Percentiles rank a stretch among this genome's conserved stretches.
phyloP scores from a whole-genome alignment of 257 asterid species.

The Parsonsia alboflavescens region DNA sequence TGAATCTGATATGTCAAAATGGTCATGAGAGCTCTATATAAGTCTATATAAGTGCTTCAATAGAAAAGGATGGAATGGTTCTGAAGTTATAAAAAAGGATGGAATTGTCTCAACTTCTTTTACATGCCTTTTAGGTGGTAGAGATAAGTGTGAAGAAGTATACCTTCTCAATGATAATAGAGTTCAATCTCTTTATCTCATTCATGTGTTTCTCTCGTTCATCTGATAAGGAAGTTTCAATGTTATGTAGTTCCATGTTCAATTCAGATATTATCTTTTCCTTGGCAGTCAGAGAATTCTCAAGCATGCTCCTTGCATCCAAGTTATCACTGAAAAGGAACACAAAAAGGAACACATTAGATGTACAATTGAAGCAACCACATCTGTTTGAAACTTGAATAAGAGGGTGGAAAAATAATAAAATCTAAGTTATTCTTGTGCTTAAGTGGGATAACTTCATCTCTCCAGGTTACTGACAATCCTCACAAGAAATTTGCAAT shows the following conservation, averaged over 20 bases:
- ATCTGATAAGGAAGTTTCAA: conserved; percentile 73
- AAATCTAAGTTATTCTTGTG: not conserved
- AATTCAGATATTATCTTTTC: conserved; percentile 89
- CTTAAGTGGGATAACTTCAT: not conserved
- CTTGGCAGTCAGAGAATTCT: conserved; percentile 83
- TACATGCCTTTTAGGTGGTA: not conserved
- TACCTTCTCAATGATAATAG: conserved; percentile 79
- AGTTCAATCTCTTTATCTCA: conserved; percentile 85
- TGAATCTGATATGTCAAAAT: not conserved
- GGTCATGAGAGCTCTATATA: not conserved
- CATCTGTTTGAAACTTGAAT: not conserved
- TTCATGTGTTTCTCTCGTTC: conserved; percentile 75
- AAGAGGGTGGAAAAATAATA: not conserved
- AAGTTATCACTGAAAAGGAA: conserved; percentile 57
- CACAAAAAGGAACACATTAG: conserved; percentile 10
- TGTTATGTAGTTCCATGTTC: conserved; percentile 84
- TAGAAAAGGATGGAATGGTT: not conserved
- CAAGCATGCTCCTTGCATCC: conserved; percentile 73
- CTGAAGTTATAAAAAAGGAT: not conserved
- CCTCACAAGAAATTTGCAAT: not conserved
- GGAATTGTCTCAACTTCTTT: not conserved
- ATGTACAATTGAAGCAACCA: conserved; percentile 1
- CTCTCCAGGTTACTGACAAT: not conserved
- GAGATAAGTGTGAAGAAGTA: not conserved
- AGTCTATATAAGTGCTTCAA: not conserved